Evolutionary conservation across 768 basidiomycete genomes (phyloP).

Genomic region (Hysterangium stoloniferum): DNA sequence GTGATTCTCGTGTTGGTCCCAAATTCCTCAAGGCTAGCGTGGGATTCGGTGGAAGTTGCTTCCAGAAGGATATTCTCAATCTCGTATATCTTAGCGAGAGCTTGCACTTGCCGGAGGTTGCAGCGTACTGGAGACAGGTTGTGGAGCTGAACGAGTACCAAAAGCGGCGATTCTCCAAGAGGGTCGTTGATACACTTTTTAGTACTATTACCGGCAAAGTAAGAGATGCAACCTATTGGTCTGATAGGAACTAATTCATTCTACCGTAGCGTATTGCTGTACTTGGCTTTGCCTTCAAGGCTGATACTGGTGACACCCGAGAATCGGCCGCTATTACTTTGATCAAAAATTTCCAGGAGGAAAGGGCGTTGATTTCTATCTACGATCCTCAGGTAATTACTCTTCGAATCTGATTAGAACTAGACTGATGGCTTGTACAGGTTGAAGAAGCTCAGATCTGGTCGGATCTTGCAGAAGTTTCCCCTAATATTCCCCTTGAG

Average conservation of each 20-base stretch:
- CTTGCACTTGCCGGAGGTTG: conserved; percentile 91
- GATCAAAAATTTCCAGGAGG: conserved; percentile 86
- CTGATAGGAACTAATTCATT: background rate
- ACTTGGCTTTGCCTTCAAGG: conserved; percentile 98
- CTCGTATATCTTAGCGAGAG: conserved; percentile 95
- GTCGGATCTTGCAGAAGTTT: conserved; percentile 63
- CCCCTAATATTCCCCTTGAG: conserved; percentile 54
- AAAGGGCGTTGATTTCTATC: conserved; percentile 78
- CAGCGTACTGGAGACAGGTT: conserved; percentile 95
- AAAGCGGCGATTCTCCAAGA: conserved; percentile 91
- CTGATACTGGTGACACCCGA: conserved; percentile 98
- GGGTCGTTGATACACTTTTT: conserved; percentile 95
- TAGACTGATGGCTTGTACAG: conserved; percentile 6
- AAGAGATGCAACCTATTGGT: conserved; percentile 14
- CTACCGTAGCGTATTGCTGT: conserved; percentile 76
- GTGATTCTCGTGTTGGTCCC: conserved; percentile 86
- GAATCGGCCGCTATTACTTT: conserved; percentile 94
- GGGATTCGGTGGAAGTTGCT: conserved; percentile 97
- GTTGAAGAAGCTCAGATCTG: conserved; percentile 85
- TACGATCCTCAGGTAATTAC: conserved; percentile 74
- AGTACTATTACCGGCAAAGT: conserved; percentile 97
- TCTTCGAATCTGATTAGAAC: background rate
- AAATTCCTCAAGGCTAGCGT: conserved; percentile 95
- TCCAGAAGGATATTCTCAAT: conserved; percentile 99
- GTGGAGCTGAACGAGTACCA: conserved; percentile 99